Evolutionary conservation across 2,329 filamentous ascomycete species (phyloP), one percentile per base, ranked within the genome.

Genomic region (Exophiala dermatitidis): DNA sequence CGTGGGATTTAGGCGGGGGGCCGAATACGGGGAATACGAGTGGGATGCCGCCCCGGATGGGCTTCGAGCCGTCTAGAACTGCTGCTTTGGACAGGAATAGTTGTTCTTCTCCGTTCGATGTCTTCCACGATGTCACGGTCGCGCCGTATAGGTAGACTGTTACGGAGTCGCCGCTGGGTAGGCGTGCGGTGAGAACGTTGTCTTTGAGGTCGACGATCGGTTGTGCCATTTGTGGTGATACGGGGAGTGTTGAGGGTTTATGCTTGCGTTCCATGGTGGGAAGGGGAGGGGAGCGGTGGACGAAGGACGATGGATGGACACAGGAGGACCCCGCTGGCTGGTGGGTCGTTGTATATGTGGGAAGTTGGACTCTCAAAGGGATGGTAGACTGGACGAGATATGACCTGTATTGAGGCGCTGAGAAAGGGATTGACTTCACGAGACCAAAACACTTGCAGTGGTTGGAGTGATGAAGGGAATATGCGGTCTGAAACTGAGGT

Each of bases 101-200:
- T 72, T 90, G 90, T 75, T 96, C 90, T 52, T 81, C 74, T 45
- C 86, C 86, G 53, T 80, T 76, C 54, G 83, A 80, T 67, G 86
- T 85, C 77, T 93, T 95, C 93, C 93, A 98, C 71, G 86, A 93
- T 54, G 87, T 83, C 45, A 98, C 86, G 0, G 90, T 97, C 7
- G 93, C 93, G 54, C 93, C 93, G 66, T 87, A 87, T n/a, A 97
- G 82, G 56, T 95, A 77, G 36, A 98, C 78, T 60, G 89, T 84
- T 62, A 95, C 81, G 51, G 82, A 88, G 73, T 97, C 90, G 62
- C 91, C 90, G 0, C 88, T 86, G 37, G 90, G 88, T 41, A 97
- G 81, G 31, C 78, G 79, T 33, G 91, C 91, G n/a, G 81, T 80
- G 48, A 97, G 84, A 56, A 81, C 83, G 67, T 82, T 81, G 64